Percentiles rank a stretch among this genome's conserved stretches.
Conservation (phyloP, 257 asterid species). For the Paraleonurus japonicus region DNA sequence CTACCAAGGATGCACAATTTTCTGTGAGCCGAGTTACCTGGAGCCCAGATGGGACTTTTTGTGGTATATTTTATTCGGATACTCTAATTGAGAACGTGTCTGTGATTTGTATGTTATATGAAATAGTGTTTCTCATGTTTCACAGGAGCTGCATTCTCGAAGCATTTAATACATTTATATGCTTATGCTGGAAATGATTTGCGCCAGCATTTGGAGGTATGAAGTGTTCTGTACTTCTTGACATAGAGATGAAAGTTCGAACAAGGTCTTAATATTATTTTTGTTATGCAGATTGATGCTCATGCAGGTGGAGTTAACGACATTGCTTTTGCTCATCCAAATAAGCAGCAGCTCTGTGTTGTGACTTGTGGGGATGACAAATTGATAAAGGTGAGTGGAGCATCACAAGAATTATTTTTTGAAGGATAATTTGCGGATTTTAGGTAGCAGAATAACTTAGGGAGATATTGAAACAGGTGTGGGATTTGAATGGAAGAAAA, state of each 20-base stretch:
- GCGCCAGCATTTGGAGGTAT: constrained; percentile 90
- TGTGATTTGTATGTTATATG: constrained; percentile 22
- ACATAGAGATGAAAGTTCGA: constrained; percentile 18
- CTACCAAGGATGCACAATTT: constrained; percentile 84
- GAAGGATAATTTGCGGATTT: constrained; percentile 10
- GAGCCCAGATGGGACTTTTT: constrained; percentile 92
- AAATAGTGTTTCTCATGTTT: constrained; percentile 30
- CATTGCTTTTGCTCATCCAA: constrained; percentile 93
- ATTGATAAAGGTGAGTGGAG: constrained; percentile 67
- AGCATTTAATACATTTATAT: constrained; percentile 90
- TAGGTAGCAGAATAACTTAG: constrained; percentile 30
- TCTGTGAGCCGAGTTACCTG: constrained; percentile 85
- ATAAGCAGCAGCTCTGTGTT: constrained; percentile 86
- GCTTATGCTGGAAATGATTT: constrained; percentile 78
- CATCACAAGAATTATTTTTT: constrained; percentile 13
- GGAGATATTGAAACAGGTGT: constrained; percentile 64
- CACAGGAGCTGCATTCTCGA: constrained; percentile 91
- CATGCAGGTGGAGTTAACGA: constrained; percentile 92
- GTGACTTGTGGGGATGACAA: constrained; percentile 98
- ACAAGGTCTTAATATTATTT: constrained; percentile 16
- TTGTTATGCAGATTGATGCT: constrained; percentile 79
- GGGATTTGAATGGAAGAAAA: constrained; percentile 91
- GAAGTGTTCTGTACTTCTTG: neutral
- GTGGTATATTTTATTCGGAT: constrained; percentile 50
- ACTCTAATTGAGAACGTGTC: neutral